phyloP scores from a whole-genome alignment of 176 grass and related monocot genomes.

The Coix lacrymajobi region DNA sequence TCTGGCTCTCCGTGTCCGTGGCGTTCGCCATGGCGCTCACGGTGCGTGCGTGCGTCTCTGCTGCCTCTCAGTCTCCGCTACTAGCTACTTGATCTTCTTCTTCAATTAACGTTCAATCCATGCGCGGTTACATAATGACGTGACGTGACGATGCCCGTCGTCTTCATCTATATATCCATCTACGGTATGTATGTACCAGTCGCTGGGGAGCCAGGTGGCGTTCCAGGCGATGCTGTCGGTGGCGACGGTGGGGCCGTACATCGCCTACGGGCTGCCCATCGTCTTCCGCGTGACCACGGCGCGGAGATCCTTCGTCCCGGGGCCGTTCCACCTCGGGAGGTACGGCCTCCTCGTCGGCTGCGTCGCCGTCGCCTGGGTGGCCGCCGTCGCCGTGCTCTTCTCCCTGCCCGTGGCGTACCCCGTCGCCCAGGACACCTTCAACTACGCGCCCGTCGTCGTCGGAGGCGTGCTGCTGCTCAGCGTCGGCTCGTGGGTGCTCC shows the following conservation, averaged over 20 bases:
- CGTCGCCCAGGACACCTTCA: slow-evolving; percentile 45
- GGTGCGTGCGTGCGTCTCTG: slow-evolving; percentile 5
- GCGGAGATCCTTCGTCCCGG: slow-evolving; percentile 38
- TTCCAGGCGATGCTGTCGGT: slow-evolving; percentile 87
- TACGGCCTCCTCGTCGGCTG: slow-evolving; percentile 41
- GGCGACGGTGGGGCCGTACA: slow-evolving; percentile 46
- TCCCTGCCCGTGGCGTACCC: slow-evolving; percentile 80
- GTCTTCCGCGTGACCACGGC: slow-evolving; percentile 60
- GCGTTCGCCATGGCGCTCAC: slow-evolving; percentile 67
- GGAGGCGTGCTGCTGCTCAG: slow-evolving; percentile 50
- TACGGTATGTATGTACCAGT: too few species aligned
- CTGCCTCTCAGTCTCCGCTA: too few species aligned
- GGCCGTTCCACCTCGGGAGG: slow-evolving; percentile 60
- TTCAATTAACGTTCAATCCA: too few species aligned
- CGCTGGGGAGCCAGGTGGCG: slow-evolving; percentile 62
- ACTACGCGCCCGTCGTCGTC: slow-evolving; percentile 69
- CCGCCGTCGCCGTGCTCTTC: slow-evolving; percentile 61
- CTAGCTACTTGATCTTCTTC: too few species aligned
- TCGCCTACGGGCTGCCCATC: slow-evolving; percentile 66
- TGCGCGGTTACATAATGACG: too few species aligned
- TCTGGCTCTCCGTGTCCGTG: slow-evolving; percentile 62
- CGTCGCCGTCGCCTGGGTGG: slow-evolving; percentile 64
- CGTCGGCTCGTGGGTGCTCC: slow-evolving; percentile 39
- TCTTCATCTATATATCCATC: too few species aligned
- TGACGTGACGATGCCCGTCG: too few species aligned